A percentile compares a stretch with the other conserved stretches of the same genome.
Conservation (phyloP, 2,329 filamentous ascomycete genomes). For the Neoarthrinium moseri region DNA sequence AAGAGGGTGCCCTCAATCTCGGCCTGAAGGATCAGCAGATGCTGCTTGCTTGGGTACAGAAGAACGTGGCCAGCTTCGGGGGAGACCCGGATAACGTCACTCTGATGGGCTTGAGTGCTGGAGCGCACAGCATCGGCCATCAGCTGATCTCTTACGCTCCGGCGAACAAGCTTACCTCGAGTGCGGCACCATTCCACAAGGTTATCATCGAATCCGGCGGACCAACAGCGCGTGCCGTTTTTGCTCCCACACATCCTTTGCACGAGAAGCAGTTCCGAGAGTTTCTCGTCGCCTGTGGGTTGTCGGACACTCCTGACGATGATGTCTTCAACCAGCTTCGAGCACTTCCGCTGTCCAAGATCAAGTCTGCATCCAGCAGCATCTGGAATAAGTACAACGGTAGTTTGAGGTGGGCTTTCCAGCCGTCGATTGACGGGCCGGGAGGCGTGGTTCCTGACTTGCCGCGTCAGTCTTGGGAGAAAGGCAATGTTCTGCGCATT, state of each 20-base stretch:
- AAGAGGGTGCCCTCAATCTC: constrained; percentile 59
- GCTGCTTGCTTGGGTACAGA: constrained; percentile 58
- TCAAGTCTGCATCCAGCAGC: constrained; percentile 39
- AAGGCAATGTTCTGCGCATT: constrained; percentile 50
- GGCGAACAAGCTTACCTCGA: constrained; percentile 27
- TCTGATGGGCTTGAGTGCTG: constrained; percentile 60
- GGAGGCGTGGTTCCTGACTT: constrained; percentile 53
- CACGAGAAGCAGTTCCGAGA: constrained; percentile 56
- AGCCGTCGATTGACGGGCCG: constrained; percentile 63
- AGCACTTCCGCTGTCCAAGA: constrained; percentile 33
- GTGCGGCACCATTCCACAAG: constrained; percentile 45
- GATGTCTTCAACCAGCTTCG: constrained; percentile 52
- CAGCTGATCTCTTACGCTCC: constrained; percentile 55
- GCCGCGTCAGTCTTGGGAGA: constrained; percentile 59
- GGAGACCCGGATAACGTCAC: constrained; percentile 59
- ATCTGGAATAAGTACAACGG: constrained; percentile 44
- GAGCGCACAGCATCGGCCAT: constrained; percentile 67
- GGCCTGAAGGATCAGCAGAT: constrained; percentile 63
- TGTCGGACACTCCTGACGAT: constrained; percentile 46
- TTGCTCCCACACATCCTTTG: constrained; percentile 51
- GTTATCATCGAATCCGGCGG: constrained; percentile 58
- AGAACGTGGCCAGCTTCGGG: constrained; percentile 59
- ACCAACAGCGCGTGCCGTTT: constrained; percentile 53
- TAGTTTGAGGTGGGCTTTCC: constrained; percentile 61
- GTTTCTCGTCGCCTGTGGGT: constrained; percentile 50